Evolutionary conservation across 1,139 yeast genomes (phyloP), one percentile per base, ranked within the genome.

Genomic region (Cylindricascospora bacillispora): DNA sequence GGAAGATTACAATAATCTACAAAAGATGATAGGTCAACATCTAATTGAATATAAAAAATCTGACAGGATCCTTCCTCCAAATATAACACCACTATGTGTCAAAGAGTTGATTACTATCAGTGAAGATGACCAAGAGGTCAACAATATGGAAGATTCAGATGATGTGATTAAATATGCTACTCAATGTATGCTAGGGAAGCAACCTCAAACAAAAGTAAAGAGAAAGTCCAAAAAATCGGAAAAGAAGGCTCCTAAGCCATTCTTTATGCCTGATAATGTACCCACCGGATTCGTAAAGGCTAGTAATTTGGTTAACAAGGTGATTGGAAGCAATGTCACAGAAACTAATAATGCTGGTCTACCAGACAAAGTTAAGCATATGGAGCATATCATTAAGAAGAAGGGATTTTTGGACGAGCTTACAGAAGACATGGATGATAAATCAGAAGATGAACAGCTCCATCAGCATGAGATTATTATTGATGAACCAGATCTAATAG

Each of bases 1-100:
- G 78, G 78, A 68, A 20, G 92, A 85, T 17, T 89, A 92, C 53
- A 73, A 72, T 35, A 70, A 69, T 49, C 75, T 92, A 30, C 97
- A 92, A 49, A 65, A 65, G 25, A 72, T 43, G 21, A 59, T 60
- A 19, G 55, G 60, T 4, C 46, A 48, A 15, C 58, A 63, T 27
- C 51, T 58, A 18, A 54, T 76, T 13, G 54, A 52, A 1, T 55
- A 70, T 31, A 56, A 58, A 13, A 56, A 57, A 4, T 67, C 73
- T 13, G 77, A 73, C 38, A 57, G 93, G 33, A 78, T 86, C 5
- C 42, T 86, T 2, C 95, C 97, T 0, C 40, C 48, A 2, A 58
- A 59, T 3, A 54, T 58, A 23, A 49, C 50, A 1, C 95, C 94
- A 4, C 14, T 15, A 0, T 70, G 78, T 28, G 72, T 64, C 26